Conservation (phyloP, 805 yeast species). For the Starmerella stigmatis region DNA sequence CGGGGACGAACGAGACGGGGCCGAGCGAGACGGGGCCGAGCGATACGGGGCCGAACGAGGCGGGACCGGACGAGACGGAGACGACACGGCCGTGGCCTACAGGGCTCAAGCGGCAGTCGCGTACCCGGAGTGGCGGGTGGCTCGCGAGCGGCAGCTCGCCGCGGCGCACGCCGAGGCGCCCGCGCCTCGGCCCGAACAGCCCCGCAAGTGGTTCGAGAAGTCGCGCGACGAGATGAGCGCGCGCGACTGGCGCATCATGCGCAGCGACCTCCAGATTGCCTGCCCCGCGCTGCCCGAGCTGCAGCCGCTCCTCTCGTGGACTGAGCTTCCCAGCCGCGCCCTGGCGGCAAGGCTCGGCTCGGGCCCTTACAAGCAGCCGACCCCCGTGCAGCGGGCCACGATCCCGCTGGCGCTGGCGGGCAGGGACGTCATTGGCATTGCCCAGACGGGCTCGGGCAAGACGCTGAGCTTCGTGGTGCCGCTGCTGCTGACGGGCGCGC, state of each 20-base stretch:
- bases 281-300: slow-evolving; percentile 38
- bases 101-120: slow-evolving; percentile 15
- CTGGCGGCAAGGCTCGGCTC: slow-evolving; percentile 41
- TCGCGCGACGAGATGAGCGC: slow-evolving; percentile 51
- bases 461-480: slow-evolving; percentile 79
- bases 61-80: no score
- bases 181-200: no score
- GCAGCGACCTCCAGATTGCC: slow-evolving; percentile 60
- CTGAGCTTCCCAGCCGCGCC: slow-evolving; percentile 1
- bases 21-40: not conserved
- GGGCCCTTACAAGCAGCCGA: slow-evolving; percentile 47
- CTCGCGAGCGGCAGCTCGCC: slow-evolving; percentile 9
- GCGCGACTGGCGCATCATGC: slow-evolving; percentile 83
- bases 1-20: not conserved
- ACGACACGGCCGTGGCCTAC: no score
- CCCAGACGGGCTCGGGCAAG: slow-evolving; percentile 95
- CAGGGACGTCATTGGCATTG: slow-evolving; percentile 75
- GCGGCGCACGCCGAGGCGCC: slow-evolving; percentile 12
- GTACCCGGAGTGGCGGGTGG: slow-evolving; percentile 17
- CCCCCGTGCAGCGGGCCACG: slow-evolving; percentile 85
- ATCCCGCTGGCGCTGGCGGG: slow-evolving; percentile 56
- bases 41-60: not conserved
- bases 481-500: slow-evolving; percentile 42
- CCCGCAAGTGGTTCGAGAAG: slow-evolving; percentile 55
- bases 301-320: slow-evolving; percentile 67